These are phyloP conservation scores for Thalassiosira livingstoniorum DNA, from an alignment of 352 stramenopile species.

Conservation along the genomic window DNA sequence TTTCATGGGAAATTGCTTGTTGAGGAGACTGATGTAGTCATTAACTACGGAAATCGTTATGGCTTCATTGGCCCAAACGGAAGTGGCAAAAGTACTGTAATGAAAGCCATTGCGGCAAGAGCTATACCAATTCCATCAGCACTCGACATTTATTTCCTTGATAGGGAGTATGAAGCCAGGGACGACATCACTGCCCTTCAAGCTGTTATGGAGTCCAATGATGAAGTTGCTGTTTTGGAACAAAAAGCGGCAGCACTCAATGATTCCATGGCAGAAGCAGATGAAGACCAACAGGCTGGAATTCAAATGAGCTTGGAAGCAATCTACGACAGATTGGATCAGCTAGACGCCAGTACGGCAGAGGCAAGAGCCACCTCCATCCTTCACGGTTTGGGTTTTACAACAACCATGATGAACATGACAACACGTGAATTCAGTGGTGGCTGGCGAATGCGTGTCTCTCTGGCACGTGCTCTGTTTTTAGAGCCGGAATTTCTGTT, in stretches of 20 bases:
- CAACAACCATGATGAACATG: constrained; percentile 91
- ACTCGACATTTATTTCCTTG: constrained; percentile 96
- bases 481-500: constrained; percentile 94
- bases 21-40: constrained; percentile 94
- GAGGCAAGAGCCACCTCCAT: constrained; percentile 92
- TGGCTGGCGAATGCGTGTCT: constrained; percentile 95
- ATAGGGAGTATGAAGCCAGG: constrained; percentile 92
- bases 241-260: constrained; percentile 91
- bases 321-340: constrained; percentile 95
- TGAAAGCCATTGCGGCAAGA: constrained; percentile 96
- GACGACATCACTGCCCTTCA: constrained; percentile 92
- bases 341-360: constrained; percentile 94
- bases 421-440: constrained; percentile 90
- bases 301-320: constrained; percentile 91
- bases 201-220: constrained; percentile 93
- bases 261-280: constrained; percentile 92
- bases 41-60: constrained; percentile 95
- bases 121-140: constrained; percentile 93
- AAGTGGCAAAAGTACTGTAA: constrained; percentile 88
- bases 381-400: constrained; percentile 94
- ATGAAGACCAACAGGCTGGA: constrained; percentile 91
- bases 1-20: constrained; percentile 96
- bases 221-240: constrained; percentile 93
- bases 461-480: constrained; percentile 93
- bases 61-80: constrained; percentile 77